Percentiles rank a stretch among this genome's conserved stretches.
These are phyloP conservation scores for Colletotrichum aenigma DNA, from an alignment of 2,329 filamentous ascomycete genomes.

Conservation along the genomic window DNA sequence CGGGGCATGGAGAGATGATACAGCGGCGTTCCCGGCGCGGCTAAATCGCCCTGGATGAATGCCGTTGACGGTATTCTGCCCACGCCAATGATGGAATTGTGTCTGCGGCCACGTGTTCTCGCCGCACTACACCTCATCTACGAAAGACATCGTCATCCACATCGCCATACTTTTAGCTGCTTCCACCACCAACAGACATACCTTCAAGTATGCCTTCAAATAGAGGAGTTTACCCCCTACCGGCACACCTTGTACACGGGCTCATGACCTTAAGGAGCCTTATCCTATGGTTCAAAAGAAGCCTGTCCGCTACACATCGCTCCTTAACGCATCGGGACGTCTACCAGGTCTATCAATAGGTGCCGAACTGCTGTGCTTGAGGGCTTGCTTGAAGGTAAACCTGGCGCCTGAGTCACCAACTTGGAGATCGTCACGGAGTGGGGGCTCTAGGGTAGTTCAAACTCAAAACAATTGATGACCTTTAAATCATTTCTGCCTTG, in stretches of 20 bases:
- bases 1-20: neutral
- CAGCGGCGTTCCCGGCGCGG: neutral
- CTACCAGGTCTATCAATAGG: no score
- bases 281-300: neutral
- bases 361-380: no score
- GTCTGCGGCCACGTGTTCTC: neutral
- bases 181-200: neutral
- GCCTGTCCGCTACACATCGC: neutral
- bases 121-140: neutral
- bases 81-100: accelerated
- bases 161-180: accelerated
- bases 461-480: neutral
- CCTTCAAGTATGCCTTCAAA: neutral
- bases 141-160: neutral
- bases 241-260: no score
- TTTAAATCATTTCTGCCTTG: neutral
- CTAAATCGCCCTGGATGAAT: neutral
- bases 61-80: neutral
- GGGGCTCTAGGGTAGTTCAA: neutral
- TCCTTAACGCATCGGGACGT: accelerated
- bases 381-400: no score
- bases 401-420: neutral
- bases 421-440: neutral
- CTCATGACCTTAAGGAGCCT: neutral
- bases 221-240: no score